A percentile compares a stretch with the other conserved stretches of the same genome.
Conservation (phyloP, 345 rosid species). For the Eucalyptus tenuipes region DNA sequence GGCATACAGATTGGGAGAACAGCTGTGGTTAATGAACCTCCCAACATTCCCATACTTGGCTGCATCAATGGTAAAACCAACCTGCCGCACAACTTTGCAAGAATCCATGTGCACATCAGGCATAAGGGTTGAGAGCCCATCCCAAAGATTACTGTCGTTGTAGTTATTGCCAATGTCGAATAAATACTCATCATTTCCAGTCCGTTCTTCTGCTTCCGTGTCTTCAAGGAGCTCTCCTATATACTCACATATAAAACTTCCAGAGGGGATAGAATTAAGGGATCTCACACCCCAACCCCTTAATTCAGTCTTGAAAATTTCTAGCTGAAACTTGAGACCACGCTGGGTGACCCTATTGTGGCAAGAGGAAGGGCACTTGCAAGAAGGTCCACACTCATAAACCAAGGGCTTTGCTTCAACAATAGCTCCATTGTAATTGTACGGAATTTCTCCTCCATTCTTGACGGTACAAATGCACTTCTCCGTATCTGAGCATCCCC, state of each 20-base stretch:
- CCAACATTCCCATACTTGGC: constrained; percentile 58
- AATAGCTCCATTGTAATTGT: constrained; percentile 62
- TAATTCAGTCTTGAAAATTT: constrained; percentile 66
- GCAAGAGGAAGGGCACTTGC: constrained; percentile 70
- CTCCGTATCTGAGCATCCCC: constrained; percentile 32
- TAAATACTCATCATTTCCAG: constrained; percentile 69
- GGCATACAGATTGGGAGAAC: constrained; percentile 89
- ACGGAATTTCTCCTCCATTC: constrained; percentile 77
- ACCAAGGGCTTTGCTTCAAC: constrained; percentile 52
- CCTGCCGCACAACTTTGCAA: constrained; percentile 19
- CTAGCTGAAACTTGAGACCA: constrained; percentile 65
- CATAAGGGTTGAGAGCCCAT: constrained; percentile 32
- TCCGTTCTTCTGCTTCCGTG: constrained; percentile 52
- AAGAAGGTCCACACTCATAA: constrained; percentile 75
- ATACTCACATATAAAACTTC: constrained; percentile 88
- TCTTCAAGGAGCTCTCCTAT: constrained; percentile 78
- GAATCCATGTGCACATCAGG: constrained; percentile 21
- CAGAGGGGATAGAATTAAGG: constrained; percentile 53
- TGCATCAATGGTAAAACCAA: constrained; percentile 78
- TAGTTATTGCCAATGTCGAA: constrained; percentile 59
- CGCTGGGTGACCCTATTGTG: constrained; percentile 63
- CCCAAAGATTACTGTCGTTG: constrained; percentile 23
- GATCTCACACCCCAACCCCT: constrained; percentile 97
- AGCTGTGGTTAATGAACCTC: constrained; percentile 85
- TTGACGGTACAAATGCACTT: constrained; percentile 44